Base-by-base conservation (phyloP, 176 grass and related monocot species). In the Zizania latifolia region DNA sequence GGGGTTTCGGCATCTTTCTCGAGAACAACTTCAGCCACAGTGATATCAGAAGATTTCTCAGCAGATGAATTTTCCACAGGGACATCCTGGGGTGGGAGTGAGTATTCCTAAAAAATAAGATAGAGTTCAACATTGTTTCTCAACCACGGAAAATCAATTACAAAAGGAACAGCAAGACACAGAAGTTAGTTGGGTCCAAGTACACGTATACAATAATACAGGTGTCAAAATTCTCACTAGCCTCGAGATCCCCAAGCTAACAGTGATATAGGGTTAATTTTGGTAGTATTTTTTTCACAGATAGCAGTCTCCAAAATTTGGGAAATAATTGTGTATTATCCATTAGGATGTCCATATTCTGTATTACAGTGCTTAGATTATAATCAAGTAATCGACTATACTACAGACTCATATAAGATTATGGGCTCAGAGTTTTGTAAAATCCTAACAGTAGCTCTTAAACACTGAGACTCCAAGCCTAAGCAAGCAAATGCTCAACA, bases 21-120 rank as follows among this genome's bases (percentile, higher is more conserved):
- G 14, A 70, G n/a, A 4, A 55, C 65, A 78, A 56, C 24, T 54
- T 65, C 59, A 27, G 15, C 40, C 6, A 6, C 50, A 80, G 71
- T 34, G 39, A 10, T 58, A 8, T 31, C 58, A 80, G 65, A 71
- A 80, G 74, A 62, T 44, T 50, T 70, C 51, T 77, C 65, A 48
- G 76, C 65, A 10, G 59, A 17, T 44, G 75, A 12, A 78, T 68
- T 57, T 58, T 62, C 62, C 23, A 61, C 62, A 31, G 48, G 33
- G 10, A 51, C 68, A 24, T 80, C 82, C 60, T 80, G 43, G 15
- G 66, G 62, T 61, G 65, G 79, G 4, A 90, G 83, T 37, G 86
- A 81, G 68, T 81, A 91, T 86, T 90, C 87, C 86, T 92, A 69
- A 41, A 62, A 24, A 57, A 40, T n/a, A 39, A 56, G 13, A n/a